Evolutionary conservation across 2,329 filamentous ascomycete genomes (phyloP).

Genomic region (Ramularia collo-cygni): DNA sequence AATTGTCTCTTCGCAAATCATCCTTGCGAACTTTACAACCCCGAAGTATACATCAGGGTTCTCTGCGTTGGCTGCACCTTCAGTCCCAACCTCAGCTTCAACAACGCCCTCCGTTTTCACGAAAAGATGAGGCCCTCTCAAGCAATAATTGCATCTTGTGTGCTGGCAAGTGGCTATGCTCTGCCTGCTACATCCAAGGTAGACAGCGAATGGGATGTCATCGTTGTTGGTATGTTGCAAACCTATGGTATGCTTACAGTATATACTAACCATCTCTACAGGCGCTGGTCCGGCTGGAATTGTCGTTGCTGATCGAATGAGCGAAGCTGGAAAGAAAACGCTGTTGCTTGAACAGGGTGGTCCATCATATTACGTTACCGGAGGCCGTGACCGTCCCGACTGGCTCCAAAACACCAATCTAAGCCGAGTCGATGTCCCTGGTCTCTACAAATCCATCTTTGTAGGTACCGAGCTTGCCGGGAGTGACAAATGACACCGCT

Average conservation of each 20-base stretch:
- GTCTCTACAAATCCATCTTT: conserved; percentile 49
- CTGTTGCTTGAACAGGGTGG: conserved; percentile 48
- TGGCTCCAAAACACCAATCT: conserved; percentile 45
- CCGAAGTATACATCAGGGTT: too few relatives aligned
- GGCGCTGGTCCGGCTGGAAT: conserved; percentile 49
- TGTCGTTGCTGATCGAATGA: conserved; percentile 46
- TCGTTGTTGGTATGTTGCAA: conserved; percentile 34
- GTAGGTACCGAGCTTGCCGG: conserved; percentile 5
- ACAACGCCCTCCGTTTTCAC: too few relatives aligned
- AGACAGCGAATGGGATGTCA: conserved; percentile 23
- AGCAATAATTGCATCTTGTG: too few relatives aligned
- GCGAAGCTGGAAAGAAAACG: conserved; percentile 46
- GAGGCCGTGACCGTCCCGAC: conserved; percentile 38
- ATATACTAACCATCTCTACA: neutral
- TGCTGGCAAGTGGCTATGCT: neutral
- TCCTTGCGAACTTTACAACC: too few relatives aligned
- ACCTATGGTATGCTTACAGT: neutral
- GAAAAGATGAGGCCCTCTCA: too few relatives aligned
- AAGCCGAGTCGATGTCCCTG: conserved; percentile 48
- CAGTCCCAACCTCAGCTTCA: too few relatives aligned
- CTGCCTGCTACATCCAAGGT: neutral
- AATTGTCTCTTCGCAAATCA: too few relatives aligned
- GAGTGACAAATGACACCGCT: too few relatives aligned
- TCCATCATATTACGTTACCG: conserved; percentile 30
- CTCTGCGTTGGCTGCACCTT: too few relatives aligned